Evolutionary conservation across 805 yeast species (phyloP), one percentile per base, ranked within the genome.

Genomic region (Myxozyma monticola): DNA sequence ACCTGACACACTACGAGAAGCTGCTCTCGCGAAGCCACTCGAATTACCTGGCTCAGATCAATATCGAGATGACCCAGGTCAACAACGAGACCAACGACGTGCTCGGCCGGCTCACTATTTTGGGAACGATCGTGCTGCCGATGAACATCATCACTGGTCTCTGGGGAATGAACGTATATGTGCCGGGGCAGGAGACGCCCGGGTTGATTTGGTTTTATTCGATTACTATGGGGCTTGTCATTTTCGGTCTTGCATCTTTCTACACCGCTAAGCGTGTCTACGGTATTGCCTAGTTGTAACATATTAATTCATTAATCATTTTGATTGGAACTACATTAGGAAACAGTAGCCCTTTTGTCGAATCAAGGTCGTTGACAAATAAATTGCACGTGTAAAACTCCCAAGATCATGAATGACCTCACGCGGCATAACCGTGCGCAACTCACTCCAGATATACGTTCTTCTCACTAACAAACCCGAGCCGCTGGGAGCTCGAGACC

Each of bases 151-250:
- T 93, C 20, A 93, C 99, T 0, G 99, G 99, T 18, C 71, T 93
- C 40, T 93, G 98, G 98, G 99, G 99, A 49, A 93, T 93, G 99
- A 93, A 93, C 71, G 95, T 93, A 59, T 62, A 88, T 9, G 99
- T 93, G 30, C 99, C 99, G 0, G 99, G 99, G 0, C 98, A 91
- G 66, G 78, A 75, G 24, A 40, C 49, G 29, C 78, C 76, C n/a
- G 76, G 80, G 5, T 67, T 85, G 55, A 60, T 66, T 1, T 85
- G 93, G 93, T 85, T 86, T 64, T 79, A 45, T 40, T 47, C 53
- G 25, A 47, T 53, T 29, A 53, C 57, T 17, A 25, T 53, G 15
- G 57, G 57, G 4, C 42, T 53, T 20, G 22, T 53, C 24, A 6
- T 53, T 9, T 53, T 53, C 39, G 57, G 57, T n/a, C 35, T 53